These are phyloP conservation scores for Amanita muscaria DNA, from an alignment of 768 basidiomycete genomes.

Conservation along the genomic window DNA sequence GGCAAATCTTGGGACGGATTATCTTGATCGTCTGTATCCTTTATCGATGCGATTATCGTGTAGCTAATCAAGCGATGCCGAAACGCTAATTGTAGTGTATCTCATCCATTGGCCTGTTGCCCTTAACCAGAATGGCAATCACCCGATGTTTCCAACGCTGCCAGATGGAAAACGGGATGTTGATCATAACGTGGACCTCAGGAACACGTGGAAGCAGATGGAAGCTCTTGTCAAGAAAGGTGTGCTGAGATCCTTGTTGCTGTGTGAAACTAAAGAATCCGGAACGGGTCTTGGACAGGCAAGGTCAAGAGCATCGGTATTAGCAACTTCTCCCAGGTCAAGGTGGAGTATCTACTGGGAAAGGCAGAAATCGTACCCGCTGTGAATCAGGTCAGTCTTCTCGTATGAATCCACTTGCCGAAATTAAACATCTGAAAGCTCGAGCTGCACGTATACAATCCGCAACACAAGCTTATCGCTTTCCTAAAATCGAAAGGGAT, in stretches of 20 bases:
- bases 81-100: constrained; percentile 34
- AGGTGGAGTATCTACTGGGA: constrained; percentile 63
- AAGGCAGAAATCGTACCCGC: constrained; percentile 60
- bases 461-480: constrained; percentile 56
- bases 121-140: constrained; percentile 59
- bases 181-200: constrained; percentile 54
- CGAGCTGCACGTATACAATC: constrained; percentile 68
- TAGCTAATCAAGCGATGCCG: constrained; percentile 8
- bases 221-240: constrained; percentile 64
- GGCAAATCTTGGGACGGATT: constrained; percentile 71
- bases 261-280: no score
- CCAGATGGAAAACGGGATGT: constrained; percentile 61
- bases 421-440: constrained; percentile 31
- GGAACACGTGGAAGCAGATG: constrained; percentile 80
- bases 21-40: constrained; percentile 61
- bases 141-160: constrained; percentile 47
- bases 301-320: constrained; percentile 64
- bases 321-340: constrained; percentile 64
- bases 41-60: constrained; percentile 12
- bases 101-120: constrained; percentile 80
- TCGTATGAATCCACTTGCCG: not conserved
- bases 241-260: constrained; percentile 8
- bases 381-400: constrained; percentile 53
- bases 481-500: constrained; percentile 63
- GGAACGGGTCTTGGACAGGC: no score